Base-by-base conservation (phyloP, 371 early-diverging fungal genomes). In the Mucor saturninus region DNA sequence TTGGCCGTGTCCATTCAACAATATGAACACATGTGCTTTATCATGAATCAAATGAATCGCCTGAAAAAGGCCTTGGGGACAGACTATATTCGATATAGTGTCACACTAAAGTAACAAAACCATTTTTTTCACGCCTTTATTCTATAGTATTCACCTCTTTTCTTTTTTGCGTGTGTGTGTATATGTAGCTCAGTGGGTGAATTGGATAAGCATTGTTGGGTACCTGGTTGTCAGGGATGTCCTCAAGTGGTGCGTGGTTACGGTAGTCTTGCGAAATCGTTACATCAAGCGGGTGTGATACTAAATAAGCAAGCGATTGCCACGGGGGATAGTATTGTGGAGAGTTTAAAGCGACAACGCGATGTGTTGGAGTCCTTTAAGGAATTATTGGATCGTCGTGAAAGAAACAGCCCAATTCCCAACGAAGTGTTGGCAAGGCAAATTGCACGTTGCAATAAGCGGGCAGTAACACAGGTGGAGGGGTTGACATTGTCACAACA, bases 261-360 rank as follows among this genome's bases (percentile, higher is more conserved):
- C 29, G 69, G 59, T 31, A 67, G 75, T 38, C 68, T 87, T 11
- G 72, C 82, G 8, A 73, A 71, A 9, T 81, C 85, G 13, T 64
- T 88, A 32, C 73, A 81, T 9, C 73, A 73, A 37, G 65, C 81
- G n/a, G 74, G 83, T 3, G 46, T 54, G 8, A 62, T 83, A 8
- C 14, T 62, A 6, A 31, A 15, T 30, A 67, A 58, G 28, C 67
- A 75, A 51, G 65, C 65, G 30, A 45, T 54, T 8, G 56, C 59
- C 11, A 61, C 65, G 21, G 61, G 58, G 3, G 74, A 85, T 62
- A 82, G 79, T 8, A 75, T 89, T 15, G 64, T 90, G 4, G 91
- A 92, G 43, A 77, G 80, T 61, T 56, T 92, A 57, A 90, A 89
- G 58, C 76, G 83, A 8, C 84, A 90, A 53, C 80, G 87, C 0